These are phyloP conservation scores for Stentor coeruleus DNA, from an alignment of 73 alveolate species.

Conservation along the genomic window DNA sequence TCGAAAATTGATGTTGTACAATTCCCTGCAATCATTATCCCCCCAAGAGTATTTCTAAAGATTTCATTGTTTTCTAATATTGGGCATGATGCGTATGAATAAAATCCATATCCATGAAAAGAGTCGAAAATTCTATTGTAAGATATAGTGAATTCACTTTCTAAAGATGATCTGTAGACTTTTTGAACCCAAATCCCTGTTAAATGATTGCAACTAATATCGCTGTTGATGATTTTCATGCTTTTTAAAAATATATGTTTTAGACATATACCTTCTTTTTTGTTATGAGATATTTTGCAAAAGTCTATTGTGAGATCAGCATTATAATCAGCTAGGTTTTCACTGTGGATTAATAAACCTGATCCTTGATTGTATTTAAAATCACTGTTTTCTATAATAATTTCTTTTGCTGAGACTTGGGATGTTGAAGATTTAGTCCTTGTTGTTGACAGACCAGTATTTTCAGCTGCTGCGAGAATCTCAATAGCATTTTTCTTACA, in stretches of 20 bases:
- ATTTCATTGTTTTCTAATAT: not conserved
- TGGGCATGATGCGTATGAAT: not conserved
- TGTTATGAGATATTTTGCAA: not conserved
- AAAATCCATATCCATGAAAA: not conserved
- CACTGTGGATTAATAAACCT: not conserved
- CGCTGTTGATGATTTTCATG: not conserved
- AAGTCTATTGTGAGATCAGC: not conserved
- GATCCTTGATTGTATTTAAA: not conserved
- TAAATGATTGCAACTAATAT: too few species aligned
- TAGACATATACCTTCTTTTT: not conserved
- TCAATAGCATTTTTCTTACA: not conserved
- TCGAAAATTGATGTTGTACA: not conserved
- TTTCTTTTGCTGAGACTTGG: not conserved
- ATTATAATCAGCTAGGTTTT: too few species aligned
- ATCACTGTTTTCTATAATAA: not conserved
- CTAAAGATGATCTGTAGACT: not conserved
- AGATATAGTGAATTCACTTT: not conserved
- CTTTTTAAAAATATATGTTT: not conserved
- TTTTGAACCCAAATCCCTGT: not conserved
- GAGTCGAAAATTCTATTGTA: not conserved
- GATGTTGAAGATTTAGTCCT: not conserved
- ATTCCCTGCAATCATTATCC: not conserved
- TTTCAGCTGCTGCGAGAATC: too few species aligned
- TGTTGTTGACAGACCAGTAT: too few species aligned
- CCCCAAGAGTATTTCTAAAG: not conserved